Evolutionary conservation across 257 asterid species (phyloP).

Genomic region (Salvia rosmarinus): DNA sequence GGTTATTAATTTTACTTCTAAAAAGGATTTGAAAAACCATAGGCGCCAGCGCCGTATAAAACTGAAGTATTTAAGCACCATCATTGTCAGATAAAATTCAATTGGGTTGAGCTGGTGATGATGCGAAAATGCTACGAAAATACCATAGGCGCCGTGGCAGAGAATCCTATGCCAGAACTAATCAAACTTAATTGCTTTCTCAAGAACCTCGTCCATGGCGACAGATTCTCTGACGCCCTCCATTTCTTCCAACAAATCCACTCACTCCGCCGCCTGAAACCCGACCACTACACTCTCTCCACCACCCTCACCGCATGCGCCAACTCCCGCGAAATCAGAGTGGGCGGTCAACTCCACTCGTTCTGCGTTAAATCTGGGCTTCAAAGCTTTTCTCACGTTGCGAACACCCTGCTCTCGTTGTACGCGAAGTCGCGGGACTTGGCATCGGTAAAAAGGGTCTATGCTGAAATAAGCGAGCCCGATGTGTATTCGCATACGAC

Average conservation of each 20-base stretch:
- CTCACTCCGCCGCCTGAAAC: constrained; percentile 56
- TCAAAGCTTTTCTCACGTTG: constrained; percentile 53
- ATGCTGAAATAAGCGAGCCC: constrained; percentile 55
- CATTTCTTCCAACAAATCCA: constrained; percentile 55
- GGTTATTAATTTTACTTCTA: no score
- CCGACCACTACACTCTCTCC: constrained; percentile 81
- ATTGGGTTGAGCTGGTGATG: no score
- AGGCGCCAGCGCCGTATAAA: no score
- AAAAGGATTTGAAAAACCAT: no score
- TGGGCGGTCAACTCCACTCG: constrained; percentile 72
- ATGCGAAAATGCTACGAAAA: constrained; percentile 32
- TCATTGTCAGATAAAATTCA: no score
- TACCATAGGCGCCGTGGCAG: constrained; percentile 23
- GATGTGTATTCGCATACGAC: constrained; percentile 83
- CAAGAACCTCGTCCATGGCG: constrained; percentile 47
- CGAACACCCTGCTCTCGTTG: constrained; percentile 67
- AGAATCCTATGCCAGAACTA: constrained; percentile 44
- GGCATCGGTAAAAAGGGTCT: constrained; percentile 54
- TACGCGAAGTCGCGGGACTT: constrained; percentile 67
- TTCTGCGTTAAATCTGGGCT: constrained; percentile 59
- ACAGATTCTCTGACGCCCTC: constrained; percentile 51
- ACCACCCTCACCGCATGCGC: constrained; percentile 71
- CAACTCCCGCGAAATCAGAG: constrained; percentile 37
- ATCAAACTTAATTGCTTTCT: constrained; percentile 62
- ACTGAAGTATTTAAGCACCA: no score